Evolutionary conservation across 106 monocot species (phyloP), one percentile per base, ranked within the genome.

Genomic region (Phalaenopsis equestris): DNA sequence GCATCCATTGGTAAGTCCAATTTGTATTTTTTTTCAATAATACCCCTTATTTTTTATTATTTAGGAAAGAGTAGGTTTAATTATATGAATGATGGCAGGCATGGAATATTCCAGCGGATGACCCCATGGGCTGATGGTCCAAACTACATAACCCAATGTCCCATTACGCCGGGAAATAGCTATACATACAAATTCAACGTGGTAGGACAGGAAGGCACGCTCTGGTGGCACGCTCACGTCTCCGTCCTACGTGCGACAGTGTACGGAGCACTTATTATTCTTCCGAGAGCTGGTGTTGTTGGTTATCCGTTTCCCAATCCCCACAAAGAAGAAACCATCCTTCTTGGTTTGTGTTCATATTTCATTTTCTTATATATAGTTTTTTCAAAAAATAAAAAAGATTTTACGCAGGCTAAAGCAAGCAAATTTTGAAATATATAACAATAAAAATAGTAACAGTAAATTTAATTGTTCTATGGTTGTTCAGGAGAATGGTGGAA

Each of bases 181-280:
- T 93, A 91, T 81, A 93, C 96, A 0, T 93, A 96, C 86, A 88
- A 36, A 77, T 96, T 91, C 87, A 87, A 81, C 64, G 77, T 96
- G 67, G 75, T 73, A 0, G 87, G 82, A 3, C 96, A 96, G 75
- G 91, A 87, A 47, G 96, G 96, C 41, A 96, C 96, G 12, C 84
- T 96, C 1, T 96, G 96, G 96, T 96, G 93, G 91, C 96, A 96
- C 61, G 91, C 96, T 16, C 96, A 96, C 46, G 52, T 84, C 42
- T 91, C 91, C 4, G 78, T 68, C 37, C 85, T 93, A 56, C 86
- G 93, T 0, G 90, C 89, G 9, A 96, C 96, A 1, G 91, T 93
- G 37, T 81, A 96, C 42, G 96, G 96, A 21, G 88, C 91, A 1
- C 89, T 93, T 24, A 78, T 96, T 65, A 86, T 96, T 75, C 85